Evolutionary conservation across 768 basidiomycete species (phyloP).

Genomic region (Mycena sanguinolenta): DNA sequence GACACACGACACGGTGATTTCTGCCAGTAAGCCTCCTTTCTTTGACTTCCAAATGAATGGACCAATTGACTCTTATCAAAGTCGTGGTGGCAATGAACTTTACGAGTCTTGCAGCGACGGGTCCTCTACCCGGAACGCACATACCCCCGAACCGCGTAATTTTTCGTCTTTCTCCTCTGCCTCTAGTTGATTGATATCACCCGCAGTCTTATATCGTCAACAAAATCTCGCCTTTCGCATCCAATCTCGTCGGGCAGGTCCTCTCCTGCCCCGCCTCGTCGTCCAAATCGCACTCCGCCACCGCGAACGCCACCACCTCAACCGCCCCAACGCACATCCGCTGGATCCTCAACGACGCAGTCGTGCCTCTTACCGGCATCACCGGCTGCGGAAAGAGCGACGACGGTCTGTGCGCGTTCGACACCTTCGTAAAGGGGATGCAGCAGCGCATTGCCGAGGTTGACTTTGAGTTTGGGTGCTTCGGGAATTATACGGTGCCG

Average conservation of each 20-base stretch:
- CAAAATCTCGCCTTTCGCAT: conserved; percentile 50
- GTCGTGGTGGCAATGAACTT: conserved; percentile 83
- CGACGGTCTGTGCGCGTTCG: conserved; percentile 74
- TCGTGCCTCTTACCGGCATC: conserved; percentile 76
- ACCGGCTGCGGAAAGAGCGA: conserved; percentile 67
- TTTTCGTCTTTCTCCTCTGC: conserved; percentile 30
- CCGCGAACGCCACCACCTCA: neutral
- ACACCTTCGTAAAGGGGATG: conserved; percentile 71
- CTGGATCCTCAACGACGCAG: conserved; percentile 81
- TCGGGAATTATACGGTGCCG: conserved; percentile 61
- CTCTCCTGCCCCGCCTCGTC: conserved; percentile 52
- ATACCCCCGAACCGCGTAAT: conserved; percentile 66
- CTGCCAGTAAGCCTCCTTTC: conserved; percentile 61
- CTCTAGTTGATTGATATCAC: conserved; percentile 60
- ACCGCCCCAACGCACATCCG: conserved; percentile 50
- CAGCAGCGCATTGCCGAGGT: conserved; percentile 67
- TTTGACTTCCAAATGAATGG: too few species aligned
- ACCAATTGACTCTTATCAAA: conserved; percentile 30
- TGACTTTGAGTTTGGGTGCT: conserved; percentile 76
- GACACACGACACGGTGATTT: conserved; percentile 79
- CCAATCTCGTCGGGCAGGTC: conserved; percentile 61
- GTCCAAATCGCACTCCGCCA: conserved; percentile 14
- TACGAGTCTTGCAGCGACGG: conserved; percentile 69
- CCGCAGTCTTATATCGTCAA: conserved; percentile 47
- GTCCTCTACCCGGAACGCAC: conserved; percentile 74